Base-by-base conservation (phyloP, 2,329 filamentous ascomycete species). In the Hymenoscyphus infarciens region DNA sequence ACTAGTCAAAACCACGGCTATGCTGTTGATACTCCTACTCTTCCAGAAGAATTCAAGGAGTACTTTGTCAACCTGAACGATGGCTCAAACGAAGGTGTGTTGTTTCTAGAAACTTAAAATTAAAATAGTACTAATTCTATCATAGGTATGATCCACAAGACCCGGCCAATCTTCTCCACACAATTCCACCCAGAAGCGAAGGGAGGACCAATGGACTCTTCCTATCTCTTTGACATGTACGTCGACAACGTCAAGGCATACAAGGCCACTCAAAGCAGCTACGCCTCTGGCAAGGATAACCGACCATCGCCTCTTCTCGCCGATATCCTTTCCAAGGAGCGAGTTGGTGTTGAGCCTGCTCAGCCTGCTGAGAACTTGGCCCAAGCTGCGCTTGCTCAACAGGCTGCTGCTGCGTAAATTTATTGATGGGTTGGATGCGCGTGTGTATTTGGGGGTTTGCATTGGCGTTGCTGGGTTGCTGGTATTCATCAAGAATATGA, bases 161-260 rank as follows among this genome's bases (percentile, higher is more conserved):
- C 90, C 63, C 91, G 94, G 39, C 95, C 95, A 66, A 99, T 99
- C 76, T 98, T 99, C 84, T 94, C 91, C 67, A 97, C 93, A 27
- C 95, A 99, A 79, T 99, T 99, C 87, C 95, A 99, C 76, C 95
- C 95, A 16, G 95, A 99, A 80, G 95, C 95, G 70, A 97, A 97
- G 83, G 95, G 95, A 65, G 95, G 95, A 61, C 95, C 95, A 61
- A 90, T 97, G 79, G 95, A 99, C 81, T 96, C 91, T 67, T 88
- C 91, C 1, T 98, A 96, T 79, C 84, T 99, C 64, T 99, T 99
- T 74, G 95, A 99, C 79, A 92, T 91, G 81, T 99, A 98, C 80
- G 81, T 98, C 55, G 87, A 96, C 76, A 94, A 89, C 73, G 92
- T 98, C 39, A 83, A 87, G 76, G 85, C 90, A 74, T 97, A 94